phyloP scores from a whole-genome alignment of 2,329 filamentous ascomycete genomes.

The Alternaria tenuissima region DNA sequence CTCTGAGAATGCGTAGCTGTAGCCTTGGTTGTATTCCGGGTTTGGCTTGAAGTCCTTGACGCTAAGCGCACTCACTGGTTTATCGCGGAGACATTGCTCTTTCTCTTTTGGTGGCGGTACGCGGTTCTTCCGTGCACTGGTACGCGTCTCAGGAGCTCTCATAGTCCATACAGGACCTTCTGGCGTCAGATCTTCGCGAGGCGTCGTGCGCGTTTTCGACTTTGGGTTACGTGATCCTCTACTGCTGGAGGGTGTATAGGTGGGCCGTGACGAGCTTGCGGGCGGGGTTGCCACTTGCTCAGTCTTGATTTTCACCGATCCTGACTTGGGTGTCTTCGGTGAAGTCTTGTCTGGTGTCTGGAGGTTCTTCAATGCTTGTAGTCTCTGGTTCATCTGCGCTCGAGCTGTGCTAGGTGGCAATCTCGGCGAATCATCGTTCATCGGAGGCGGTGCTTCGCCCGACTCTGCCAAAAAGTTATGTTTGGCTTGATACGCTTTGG shows the following conservation, averaged over 20 bases:
- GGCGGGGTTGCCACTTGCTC: conserved; percentile 27
- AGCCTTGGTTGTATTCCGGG: conserved; percentile 72
- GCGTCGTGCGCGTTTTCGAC: conserved; percentile 9
- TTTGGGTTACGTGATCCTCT: conserved; percentile 2
- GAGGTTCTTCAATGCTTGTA: conserved; percentile 22
- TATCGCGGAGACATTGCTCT: conserved; percentile 56
- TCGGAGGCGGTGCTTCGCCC: conserved; percentile 30
- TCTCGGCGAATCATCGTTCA: conserved; percentile 24
- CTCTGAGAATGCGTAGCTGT: conserved; percentile 76
- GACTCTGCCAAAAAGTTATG: conserved; percentile 38
- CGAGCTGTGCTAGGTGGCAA: conserved; percentile 34
- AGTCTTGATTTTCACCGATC: conserved; percentile 21
- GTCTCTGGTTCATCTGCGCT: conserved; percentile 35
- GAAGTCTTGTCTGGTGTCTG: conserved; percentile 23
- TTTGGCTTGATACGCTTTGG: conserved; percentile 13
- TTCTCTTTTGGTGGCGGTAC: conserved; percentile 13
- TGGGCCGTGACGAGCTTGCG: conserved; percentile 10
- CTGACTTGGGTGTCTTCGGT: conserved; percentile 18
- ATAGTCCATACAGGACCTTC: conserved; percentile 37
- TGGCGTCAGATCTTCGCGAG: conserved; percentile 17
- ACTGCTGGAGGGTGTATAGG: conserved; percentile 10
- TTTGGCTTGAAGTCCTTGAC: conserved; percentile 85
- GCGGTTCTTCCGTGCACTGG: conserved; percentile 15
- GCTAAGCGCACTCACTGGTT: conserved; percentile 64
- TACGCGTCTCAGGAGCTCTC: conserved; percentile 23